A percentile compares a stretch with the other conserved stretches of the same genome.
Evolutionary conservation across 2,329 filamentous ascomycete genomes (phyloP).

Genomic region (Pseudopithomyces chartarum): DNA sequence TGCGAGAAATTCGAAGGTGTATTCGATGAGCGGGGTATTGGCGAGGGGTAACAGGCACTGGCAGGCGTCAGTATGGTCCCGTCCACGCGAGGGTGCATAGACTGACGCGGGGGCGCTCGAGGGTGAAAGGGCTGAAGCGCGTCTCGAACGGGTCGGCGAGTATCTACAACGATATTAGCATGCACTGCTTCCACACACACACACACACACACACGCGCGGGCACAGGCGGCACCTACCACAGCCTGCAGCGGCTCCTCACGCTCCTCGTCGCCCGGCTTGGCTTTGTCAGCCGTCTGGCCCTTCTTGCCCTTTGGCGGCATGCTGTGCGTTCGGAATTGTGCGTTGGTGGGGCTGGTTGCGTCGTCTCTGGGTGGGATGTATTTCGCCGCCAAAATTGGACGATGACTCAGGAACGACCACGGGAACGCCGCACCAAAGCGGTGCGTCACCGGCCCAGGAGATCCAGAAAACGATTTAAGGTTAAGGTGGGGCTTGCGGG

Average conservation of each 20-base stretch:
- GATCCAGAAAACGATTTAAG: slow-evolving; percentile 12
- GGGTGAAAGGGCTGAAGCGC: slow-evolving; percentile 84
- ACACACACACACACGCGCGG: slow-evolving; percentile 7
- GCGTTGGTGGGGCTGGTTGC: slow-evolving; percentile 13
- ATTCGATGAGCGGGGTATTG: slow-evolving; percentile 94
- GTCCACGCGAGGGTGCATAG: not conserved
- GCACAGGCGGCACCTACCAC: slow-evolving; percentile 53
- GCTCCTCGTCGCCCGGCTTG: slow-evolving; percentile 58
- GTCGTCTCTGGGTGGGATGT: slow-evolving; percentile 15
- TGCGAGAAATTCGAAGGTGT: slow-evolving; percentile 93
- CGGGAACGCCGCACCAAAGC: slow-evolving; percentile 17
- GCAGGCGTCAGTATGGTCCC: slow-evolving; percentile 23
- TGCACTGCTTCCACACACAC: no score
- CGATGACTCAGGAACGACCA: slow-evolving; percentile 14
- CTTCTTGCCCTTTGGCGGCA: slow-evolving; percentile 57
- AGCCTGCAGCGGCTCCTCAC: slow-evolving; percentile 67
- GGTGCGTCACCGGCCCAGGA: slow-evolving; percentile 25
- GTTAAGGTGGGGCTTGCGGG: slow-evolving; percentile 29
- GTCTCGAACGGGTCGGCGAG: slow-evolving; percentile 95
- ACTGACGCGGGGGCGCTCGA: slow-evolving; percentile 83
- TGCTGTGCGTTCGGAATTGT: slow-evolving; percentile 27
- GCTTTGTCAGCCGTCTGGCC: slow-evolving; percentile 41
- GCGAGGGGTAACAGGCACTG: slow-evolving; percentile 91
- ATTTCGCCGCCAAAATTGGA: slow-evolving; percentile 4
- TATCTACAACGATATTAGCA: slow-evolving; percentile 59